Evolutionary conservation across 345 rosid species (phyloP), one percentile per base, ranked within the genome.

Genomic region (Noccaea bulbosa): DNA sequence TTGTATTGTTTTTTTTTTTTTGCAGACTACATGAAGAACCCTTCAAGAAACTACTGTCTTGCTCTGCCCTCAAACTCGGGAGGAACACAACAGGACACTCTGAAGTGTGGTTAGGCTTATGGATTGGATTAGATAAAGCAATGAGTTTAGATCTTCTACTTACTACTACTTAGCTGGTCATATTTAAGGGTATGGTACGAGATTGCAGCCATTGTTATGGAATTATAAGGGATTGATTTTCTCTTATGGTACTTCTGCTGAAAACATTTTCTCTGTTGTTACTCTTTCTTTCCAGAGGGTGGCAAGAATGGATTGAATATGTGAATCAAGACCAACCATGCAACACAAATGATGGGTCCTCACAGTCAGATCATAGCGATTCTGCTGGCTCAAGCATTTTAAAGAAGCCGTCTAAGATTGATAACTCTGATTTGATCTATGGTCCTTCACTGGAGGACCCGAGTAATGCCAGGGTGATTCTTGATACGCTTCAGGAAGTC

Each of bases 291-390:
- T 32, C 9, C 32, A 77, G 99, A 72, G 92, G 99, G 99, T 92
- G 99, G 98, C 97, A 87, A 74, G 76, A 84, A 54, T 94, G 99
- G 99, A 88, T 92, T 74, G 96, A 85, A 6, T 94, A 92, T 83
- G 99, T 92, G 62, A 94, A 94, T 73, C 97, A 88, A 77, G 99
- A 92, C 57, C 95, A 84, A 64, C 78, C 69, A 22, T 82, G 73
- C 57, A 82, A 70, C 45, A 62, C 69, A 20, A 88, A 81, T 41
- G 98, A 87, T 57, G 93, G 86, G 17, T 81, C 83, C 35, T 78
- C 87, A 49, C 55, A 73, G 65, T 78, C 81, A 14, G 97, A 87
- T 78, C 87, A 85, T 77, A 77, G 83, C 43, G 93, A 87, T 77
- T 80, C 88, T 24, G 80, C 72, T 79, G 84, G 88, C 56, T 83